Evolutionary conservation across 495 filamentous ascomycete genomes (phyloP), one percentile per base, ranked within the genome.

Genomic region (Lasiosphaeris hirsuta): DNA sequence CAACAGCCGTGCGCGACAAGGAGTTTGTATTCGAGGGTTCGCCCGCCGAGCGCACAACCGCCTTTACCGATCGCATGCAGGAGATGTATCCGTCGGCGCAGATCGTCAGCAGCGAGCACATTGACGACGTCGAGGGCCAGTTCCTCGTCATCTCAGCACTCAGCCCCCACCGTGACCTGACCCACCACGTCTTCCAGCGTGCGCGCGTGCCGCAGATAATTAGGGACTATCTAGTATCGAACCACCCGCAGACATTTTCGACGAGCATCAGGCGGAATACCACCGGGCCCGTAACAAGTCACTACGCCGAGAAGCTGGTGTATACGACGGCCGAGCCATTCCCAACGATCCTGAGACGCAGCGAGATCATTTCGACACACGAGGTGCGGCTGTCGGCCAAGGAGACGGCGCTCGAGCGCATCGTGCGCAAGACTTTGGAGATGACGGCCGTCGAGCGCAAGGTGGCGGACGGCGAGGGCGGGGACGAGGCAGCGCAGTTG

Each of bases 41-140:
- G 7, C 80, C 88, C 1, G 83, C 76, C 4, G 95, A 97, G 67
- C 85, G 86, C 13, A 83, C 89, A 54, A 81, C 85, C 2, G 83
- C 83, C 8, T 97, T 99, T 68, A 89, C 90, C 18, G 93, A 99
- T 70, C 87, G 90, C 41, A 88, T 97, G 84, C 91, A 94, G 62
- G 85, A 91, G 72, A 87, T 92, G 65, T 90, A 97, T 64, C 94
- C 94, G 7, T 77, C 85, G 2, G 95, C 95, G 1, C 89, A 92
- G 70, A 86, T 97, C 56, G 74, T 94, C 46, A 81, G 83, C 4
- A 81, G 82, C 47, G 84, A 83, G 7, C 82, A 88, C 15, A 79
- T 87, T 10, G 86, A 93, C 42, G 89, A 94, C 66, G 67, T 77
- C 14, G 95, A 99, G 75, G 94, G 95, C 30, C 94, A 99, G 71